Conservation (phyloP, 495 filamentous ascomycete genomes). For the Tetracladium marchalianum region DNA sequence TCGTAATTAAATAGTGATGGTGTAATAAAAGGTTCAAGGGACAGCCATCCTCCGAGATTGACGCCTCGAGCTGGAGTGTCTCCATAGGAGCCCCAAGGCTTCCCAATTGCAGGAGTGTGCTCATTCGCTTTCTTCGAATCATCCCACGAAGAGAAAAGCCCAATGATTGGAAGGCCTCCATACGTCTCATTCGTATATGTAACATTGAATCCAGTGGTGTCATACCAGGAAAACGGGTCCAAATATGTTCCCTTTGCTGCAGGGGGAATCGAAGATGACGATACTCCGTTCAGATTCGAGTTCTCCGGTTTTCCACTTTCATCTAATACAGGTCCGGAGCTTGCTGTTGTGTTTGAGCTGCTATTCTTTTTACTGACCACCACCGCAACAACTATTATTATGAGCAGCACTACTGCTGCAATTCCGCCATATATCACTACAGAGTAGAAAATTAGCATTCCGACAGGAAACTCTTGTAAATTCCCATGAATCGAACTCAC, state of each 20-base stretch:
- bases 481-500: slow-evolving; percentile 22
- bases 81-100: slow-evolving; percentile 66
- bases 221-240: slow-evolving; percentile 90
- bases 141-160: slow-evolving; percentile 77
- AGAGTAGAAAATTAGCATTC: slow-evolving; percentile 4
- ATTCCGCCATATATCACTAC: slow-evolving; percentile 43
- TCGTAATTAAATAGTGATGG: slow-evolving; percentile 82
- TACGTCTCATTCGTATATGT: slow-evolving; percentile 84
- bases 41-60: slow-evolving; percentile 92
- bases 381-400: slow-evolving; percentile 67
- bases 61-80: slow-evolving; percentile 74
- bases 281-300: slow-evolving; percentile 49
- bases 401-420: slow-evolving; percentile 48
- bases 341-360: slow-evolving; percentile 9
- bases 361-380: slow-evolving; percentile 58
- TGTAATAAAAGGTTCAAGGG: slow-evolving; percentile 88
- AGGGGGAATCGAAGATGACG: slow-evolving; percentile 52
- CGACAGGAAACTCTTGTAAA: not conserved
- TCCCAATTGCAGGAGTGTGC: slow-evolving; percentile 66
- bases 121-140: slow-evolving; percentile 70
- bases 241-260: slow-evolving; percentile 64
- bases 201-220: slow-evolving; percentile 85
- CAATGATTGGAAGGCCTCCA: slow-evolving; percentile 83
- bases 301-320: slow-evolving; percentile 35
- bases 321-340: slow-evolving; percentile 9